phyloP scores from a whole-genome alignment of 441 rosid genomes.

The Capsella rubella region DNA sequence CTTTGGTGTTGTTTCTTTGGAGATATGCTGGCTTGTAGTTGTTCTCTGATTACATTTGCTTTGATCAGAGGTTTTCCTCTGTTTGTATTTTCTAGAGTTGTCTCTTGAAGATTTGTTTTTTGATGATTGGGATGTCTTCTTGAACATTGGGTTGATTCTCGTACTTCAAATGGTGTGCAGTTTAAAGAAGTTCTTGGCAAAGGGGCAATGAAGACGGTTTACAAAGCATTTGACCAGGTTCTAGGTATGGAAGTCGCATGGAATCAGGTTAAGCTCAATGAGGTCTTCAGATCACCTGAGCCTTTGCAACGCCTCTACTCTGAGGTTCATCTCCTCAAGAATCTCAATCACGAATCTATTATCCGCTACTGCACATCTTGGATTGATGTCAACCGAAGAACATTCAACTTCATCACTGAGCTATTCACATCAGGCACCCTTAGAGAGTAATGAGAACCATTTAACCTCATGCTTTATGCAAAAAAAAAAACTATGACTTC shows the following conservation, averaged over 20 bases:
- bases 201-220: constrained; percentile 80
- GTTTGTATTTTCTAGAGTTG: not conserved
- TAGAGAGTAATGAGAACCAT: constrained; percentile 52
- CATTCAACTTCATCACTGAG: constrained; percentile 78
- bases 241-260: constrained; percentile 79
- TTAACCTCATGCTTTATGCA: not conserved
- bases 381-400: constrained; percentile 62
- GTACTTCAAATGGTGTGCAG: constrained; percentile 47
- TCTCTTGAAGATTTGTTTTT: not conserved
- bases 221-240: constrained; percentile 68
- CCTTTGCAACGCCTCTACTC: constrained; percentile 73
- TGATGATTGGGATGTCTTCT: not conserved
- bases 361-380: constrained; percentile 61
- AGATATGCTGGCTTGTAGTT: constrained; percentile 1
- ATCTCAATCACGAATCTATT: constrained; percentile 64
- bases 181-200: constrained; percentile 70
- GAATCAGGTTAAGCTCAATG: constrained; percentile 71
- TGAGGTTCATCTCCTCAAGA: constrained; percentile 77
- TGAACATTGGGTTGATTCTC: constrained; percentile 1
- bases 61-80: constrained; percentile 21
- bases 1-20: not conserved
- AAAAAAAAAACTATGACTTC: not conserved
- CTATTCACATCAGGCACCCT: constrained; percentile 78
- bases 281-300: constrained; percentile 64
- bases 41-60: not conserved